phyloP scores from a whole-genome alignment of 306 rosid genomes.

The Urtica urens region DNA sequence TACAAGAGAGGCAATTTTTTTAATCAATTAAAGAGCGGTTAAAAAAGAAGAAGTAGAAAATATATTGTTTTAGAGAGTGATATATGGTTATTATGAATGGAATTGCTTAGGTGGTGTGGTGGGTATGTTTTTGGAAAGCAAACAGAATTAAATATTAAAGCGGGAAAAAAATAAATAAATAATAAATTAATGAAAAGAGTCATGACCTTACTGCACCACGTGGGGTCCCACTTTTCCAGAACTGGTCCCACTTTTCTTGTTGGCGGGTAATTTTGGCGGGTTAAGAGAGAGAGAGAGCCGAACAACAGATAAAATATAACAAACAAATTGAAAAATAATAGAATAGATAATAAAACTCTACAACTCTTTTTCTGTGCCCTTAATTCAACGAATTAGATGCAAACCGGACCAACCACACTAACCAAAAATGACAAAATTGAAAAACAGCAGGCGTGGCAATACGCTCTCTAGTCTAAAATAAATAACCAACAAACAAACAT shows the following conservation, averaged over 20 bases:
- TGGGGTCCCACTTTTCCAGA: slow-evolving; percentile 17
- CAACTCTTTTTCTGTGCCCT: background rate
- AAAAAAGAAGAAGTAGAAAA: too few relatives aligned
- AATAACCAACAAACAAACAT: background rate
- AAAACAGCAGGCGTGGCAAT: too few relatives aligned
- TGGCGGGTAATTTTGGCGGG: slow-evolving; percentile 43
- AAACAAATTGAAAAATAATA: too few relatives aligned
- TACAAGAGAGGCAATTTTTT: too few relatives aligned
- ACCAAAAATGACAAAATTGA: background rate
- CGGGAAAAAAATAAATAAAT: slow-evolving; percentile 21
- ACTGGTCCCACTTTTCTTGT: slow-evolving; percentile 17
- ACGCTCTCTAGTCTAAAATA: too few relatives aligned
- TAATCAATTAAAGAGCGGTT: too few relatives aligned
- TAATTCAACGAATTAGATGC: slow-evolving; percentile 17
- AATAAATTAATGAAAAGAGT: too few relatives aligned
- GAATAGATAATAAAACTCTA: too few relatives aligned
- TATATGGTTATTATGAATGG: background rate
- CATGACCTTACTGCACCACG: background rate
- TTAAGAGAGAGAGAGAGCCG: slow-evolving; percentile 12
- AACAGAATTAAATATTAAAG: slow-evolving; percentile 21
- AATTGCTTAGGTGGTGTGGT: slow-evolving; percentile 5
- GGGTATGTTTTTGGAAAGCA: slow-evolving; percentile 7
- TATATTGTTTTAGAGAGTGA: background rate
- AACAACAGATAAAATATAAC: background rate
- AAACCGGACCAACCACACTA: slow-evolving; percentile 14